A percentile compares a stretch with the other conserved stretches of the same genome.
phyloP scores from a whole-genome alignment of 1,284 basidiomycete genomes.

The Apiotrichum sp. region DNA sequence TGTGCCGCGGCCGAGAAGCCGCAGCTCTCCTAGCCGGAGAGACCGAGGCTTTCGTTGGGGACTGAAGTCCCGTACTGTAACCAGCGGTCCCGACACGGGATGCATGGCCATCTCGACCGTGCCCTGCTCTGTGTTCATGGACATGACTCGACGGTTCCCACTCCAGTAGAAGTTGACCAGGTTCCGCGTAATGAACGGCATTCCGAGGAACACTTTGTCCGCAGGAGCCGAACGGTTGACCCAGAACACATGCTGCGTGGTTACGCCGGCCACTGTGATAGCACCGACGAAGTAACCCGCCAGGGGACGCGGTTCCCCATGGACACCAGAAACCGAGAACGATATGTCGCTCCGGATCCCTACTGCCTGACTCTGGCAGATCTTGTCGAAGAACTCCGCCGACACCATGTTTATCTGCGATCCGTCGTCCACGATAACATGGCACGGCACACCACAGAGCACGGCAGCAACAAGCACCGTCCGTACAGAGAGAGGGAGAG shows the following conservation, averaged over 20 bases:
- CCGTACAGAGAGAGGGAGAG: not conserved
- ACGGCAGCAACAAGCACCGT: not conserved
- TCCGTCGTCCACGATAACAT: constrained; percentile 5
- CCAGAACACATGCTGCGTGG: constrained; percentile 8
- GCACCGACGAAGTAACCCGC: not conserved
- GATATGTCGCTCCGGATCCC: not conserved
- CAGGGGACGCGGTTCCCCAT: not conserved
- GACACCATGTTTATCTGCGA: constrained; percentile 4
- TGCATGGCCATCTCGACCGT: not conserved
- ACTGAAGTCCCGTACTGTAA: not conserved
- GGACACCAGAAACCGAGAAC: not conserved
- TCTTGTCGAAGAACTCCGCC: not conserved
- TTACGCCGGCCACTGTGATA: not conserved
- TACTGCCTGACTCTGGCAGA: not conserved
- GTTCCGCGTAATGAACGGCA: constrained; percentile 6
- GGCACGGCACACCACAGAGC: not conserved
- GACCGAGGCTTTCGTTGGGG: not conserved
- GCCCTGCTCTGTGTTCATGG: not conserved
- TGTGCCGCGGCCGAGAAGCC: not conserved
- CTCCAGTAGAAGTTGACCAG: constrained; percentile 1
- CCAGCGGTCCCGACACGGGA: not conserved
- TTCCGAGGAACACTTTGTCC: constrained; percentile 8
- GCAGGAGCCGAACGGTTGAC: not conserved
- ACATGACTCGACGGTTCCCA: constrained; percentile 2
- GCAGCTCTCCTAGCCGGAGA: not conserved